Evolutionary conservation across 306 rosid genomes (phyloP).

Genomic region (Lathyrus aphaca): DNA sequence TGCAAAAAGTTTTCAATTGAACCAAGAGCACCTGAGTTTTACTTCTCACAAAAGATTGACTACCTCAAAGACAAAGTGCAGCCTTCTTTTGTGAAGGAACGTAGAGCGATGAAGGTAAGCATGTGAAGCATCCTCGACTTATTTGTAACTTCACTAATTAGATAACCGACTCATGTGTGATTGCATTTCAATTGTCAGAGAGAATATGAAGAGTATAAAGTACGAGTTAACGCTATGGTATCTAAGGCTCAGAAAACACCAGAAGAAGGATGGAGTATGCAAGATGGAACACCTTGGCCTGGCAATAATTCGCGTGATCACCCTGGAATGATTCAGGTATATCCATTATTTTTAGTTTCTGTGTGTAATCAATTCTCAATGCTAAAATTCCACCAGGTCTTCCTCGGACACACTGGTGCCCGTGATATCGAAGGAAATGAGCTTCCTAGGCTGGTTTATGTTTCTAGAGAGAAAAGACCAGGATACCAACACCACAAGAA

Average conservation of each 20-base stretch:
- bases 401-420: constrained; percentile 89
- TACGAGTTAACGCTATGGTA: constrained; percentile 87
- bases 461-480: constrained; percentile 98
- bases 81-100: constrained; percentile 98
- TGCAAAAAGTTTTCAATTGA: constrained; percentile 88
- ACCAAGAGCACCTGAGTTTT: constrained; percentile 98
- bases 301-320: constrained; percentile 95
- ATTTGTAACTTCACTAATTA: neutral
- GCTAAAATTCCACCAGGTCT: constrained; percentile 60
- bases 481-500: constrained; percentile 99
- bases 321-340: constrained; percentile 99
- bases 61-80: constrained; percentile 92
- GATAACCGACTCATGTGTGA: neutral
- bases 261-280: constrained; percentile 97
- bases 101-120: constrained; percentile 94
- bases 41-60: constrained; percentile 97
- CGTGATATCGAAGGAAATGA: constrained; percentile 80
- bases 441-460: constrained; percentile 93
- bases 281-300: constrained; percentile 98
- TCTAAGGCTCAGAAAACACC: constrained; percentile 97
- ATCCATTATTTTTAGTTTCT: neutral
- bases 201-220: constrained; percentile 94
- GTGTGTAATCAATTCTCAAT: constrained; percentile 19
- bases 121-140: constrained; percentile 28
- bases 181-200: constrained; percentile 53